Percentiles rank a stretch among this genome's conserved stretches.
Conservation (phyloP, 148 eudicot genomes). For the Dianthus caryophyllus region DNA sequence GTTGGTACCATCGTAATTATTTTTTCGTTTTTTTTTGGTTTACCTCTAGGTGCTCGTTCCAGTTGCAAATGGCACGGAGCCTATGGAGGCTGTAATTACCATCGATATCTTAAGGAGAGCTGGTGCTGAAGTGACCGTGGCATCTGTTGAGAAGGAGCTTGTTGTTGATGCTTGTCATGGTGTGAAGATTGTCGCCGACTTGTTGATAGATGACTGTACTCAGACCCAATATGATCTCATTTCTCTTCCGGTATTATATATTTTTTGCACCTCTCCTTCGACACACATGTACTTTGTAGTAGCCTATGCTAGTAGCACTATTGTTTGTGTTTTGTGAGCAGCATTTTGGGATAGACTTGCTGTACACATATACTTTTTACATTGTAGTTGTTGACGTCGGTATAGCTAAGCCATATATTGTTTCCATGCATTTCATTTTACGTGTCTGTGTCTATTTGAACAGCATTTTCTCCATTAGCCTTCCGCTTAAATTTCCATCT, state of each 20-base stretch:
- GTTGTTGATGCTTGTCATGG: conserved; percentile 68
- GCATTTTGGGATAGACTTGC: not conserved
- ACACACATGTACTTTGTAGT: not conserved
- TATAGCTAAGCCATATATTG: not conserved
- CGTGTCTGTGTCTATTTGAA: not conserved
- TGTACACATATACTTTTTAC: not conserved
- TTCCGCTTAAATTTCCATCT: not conserved
- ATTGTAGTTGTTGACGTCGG: not conserved
- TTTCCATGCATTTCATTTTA: not conserved
- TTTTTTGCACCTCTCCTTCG: not conserved
- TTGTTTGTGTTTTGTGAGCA: not conserved
- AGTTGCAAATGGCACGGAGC: conserved; percentile 88
- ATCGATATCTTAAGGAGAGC: conserved; percentile 82
- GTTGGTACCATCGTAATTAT: too few relatives aligned
- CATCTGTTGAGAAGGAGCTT: conserved; percentile 82
- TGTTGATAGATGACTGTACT: conserved; percentile 58
- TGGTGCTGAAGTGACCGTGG: conserved; percentile 92
- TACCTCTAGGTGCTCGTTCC: conserved; percentile 78
- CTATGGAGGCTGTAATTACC: conserved; percentile 85
- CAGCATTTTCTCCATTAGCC: not conserved
- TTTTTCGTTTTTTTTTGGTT: not conserved
- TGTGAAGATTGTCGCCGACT: conserved; percentile 80
- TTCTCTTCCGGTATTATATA: conserved; percentile 65
- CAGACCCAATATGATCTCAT: conserved; percentile 66
- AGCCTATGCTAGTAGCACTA: not conserved